phyloP scores from a whole-genome alignment of 106 monocot species.

The Gastrodia elata region DNA sequence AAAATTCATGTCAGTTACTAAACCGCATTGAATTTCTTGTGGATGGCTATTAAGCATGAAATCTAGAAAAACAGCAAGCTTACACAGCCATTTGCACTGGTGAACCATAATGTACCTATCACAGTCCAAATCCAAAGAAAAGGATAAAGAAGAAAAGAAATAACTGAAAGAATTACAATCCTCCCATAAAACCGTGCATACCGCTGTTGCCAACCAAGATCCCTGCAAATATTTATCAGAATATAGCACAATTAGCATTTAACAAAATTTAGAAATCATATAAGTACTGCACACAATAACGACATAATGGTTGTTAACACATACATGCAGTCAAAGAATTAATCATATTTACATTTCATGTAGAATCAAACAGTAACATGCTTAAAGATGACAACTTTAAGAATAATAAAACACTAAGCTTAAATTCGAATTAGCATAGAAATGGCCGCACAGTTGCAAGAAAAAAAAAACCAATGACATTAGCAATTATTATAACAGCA shows the following conservation, averaged over 20 bases:
- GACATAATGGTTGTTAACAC: neutral
- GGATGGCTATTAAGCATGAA: neutral
- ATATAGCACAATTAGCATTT: slow-evolving; percentile 5
- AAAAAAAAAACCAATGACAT: too few species aligned
- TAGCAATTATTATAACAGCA: too few species aligned
- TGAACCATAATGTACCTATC: slow-evolving; percentile 91
- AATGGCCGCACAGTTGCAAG: neutral
- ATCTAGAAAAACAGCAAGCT: slow-evolving; percentile 17
- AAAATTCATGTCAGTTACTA: neutral
- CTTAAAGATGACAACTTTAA: neutral
- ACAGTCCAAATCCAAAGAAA: slow-evolving; percentile 97
- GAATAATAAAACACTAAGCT: neutral
- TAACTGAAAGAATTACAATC: slow-evolving; percentile 73
- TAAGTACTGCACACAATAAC: neutral
- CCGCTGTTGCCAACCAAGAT: slow-evolving; percentile 94
- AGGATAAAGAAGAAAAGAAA: slow-evolving; percentile 82
- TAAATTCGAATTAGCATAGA: neutral
- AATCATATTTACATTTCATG: neutral
- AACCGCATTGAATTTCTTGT: neutral
- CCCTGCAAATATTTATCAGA: slow-evolving; percentile 28
- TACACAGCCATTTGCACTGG: slow-evolving; percentile 85
- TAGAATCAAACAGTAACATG: neutral
- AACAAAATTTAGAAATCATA: neutral
- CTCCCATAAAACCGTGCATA: slow-evolving; percentile 89
- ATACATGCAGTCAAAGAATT: neutral